Percentiles rank a stretch among this genome's conserved stretches.
phyloP scores from a whole-genome alignment of 306 rosid species.

The Corylus heterophylla region DNA sequence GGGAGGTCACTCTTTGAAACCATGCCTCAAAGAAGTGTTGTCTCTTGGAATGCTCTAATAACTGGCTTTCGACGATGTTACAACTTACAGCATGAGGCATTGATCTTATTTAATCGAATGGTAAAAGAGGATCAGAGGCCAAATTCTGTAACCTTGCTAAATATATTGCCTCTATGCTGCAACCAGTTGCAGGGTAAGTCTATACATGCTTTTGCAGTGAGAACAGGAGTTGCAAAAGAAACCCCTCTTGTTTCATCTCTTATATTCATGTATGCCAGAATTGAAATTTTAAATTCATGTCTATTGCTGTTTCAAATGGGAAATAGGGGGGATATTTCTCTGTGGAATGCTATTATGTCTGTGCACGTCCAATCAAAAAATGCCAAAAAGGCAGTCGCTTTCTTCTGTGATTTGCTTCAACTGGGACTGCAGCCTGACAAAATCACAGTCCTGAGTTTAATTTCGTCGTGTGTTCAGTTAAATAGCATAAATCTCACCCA shows the following conservation, averaged over 20 bases:
- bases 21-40: constrained; percentile 28
- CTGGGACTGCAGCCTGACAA: constrained; percentile 34
- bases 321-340: constrained; percentile 25
- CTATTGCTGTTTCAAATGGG: constrained; percentile 26
- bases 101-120: constrained; percentile 27
- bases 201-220: constrained; percentile 28
- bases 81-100: constrained; percentile 21
- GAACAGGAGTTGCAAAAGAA: constrained; percentile 18
- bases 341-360: constrained; percentile 40
- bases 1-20: constrained; percentile 32
- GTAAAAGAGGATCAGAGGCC: constrained; percentile 25
- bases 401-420: constrained; percentile 24
- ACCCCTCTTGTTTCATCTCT: constrained; percentile 32
- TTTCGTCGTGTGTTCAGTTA: constrained; percentile 32
- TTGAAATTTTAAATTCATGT: constrained; percentile 16
- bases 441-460: constrained; percentile 28
- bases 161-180: constrained; percentile 33
- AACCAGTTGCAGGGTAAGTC: constrained; percentile 38
- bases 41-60: constrained; percentile 40
- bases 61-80: constrained; percentile 36
- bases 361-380: constrained; percentile 19
- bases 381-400: constrained; percentile 15
- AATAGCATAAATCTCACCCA: constrained; percentile 19
- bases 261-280: constrained; percentile 40
- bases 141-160: constrained; percentile 29